A percentile compares a stretch with the other conserved stretches of the same genome.
Conservation (phyloP, 75 land plant species). For the Selaginella moellendorffii region DNA sequence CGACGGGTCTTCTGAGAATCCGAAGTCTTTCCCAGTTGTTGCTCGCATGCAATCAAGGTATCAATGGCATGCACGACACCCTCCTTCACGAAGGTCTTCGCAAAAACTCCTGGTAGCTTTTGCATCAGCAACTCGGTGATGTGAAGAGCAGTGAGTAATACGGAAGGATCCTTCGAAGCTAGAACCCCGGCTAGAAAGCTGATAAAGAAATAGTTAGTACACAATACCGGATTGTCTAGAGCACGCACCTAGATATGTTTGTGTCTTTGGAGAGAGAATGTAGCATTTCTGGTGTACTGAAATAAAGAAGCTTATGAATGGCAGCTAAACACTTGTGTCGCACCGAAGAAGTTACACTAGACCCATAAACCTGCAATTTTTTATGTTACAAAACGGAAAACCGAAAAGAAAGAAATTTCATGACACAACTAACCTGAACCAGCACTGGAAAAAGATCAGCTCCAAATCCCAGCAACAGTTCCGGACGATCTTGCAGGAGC, state of each 20-base stretch:
- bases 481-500: slow-evolving; percentile 74
- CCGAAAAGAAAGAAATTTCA: no score
- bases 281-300: slow-evolving; percentile 72
- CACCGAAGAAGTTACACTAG: slow-evolving; percentile 75
- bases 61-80: slow-evolving; percentile 95
- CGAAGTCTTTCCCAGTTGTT: slow-evolving; percentile 32
- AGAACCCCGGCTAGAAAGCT: slow-evolving; percentile 87
- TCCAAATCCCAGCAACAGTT: slow-evolving; percentile 71
- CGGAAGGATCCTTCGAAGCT: slow-evolving; percentile 84
- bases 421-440: slow-evolving; percentile 68
- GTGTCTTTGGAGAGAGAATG: slow-evolving; percentile 45
- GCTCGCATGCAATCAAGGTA: slow-evolving; percentile 34
- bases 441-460: slow-evolving; percentile 79
- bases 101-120: slow-evolving; percentile 71
- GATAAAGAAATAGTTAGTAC: slow-evolving; percentile 6
- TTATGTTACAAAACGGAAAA: no score
- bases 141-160: slow-evolving; percentile 64
- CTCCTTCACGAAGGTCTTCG: slow-evolving; percentile 84
- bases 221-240: neutral
- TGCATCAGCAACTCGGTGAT: slow-evolving; percentile 89
- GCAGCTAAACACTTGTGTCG: slow-evolving; percentile 84
- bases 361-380: slow-evolving; percentile 76
- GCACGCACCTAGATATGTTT: slow-evolving; percentile 69
- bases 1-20: slow-evolving; percentile 53
- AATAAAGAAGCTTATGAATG: slow-evolving; percentile 77